phyloP scores from a whole-genome alignment of 2,329 filamentous ascomycete species.

The Verticillium zaregamsianum region DNA sequence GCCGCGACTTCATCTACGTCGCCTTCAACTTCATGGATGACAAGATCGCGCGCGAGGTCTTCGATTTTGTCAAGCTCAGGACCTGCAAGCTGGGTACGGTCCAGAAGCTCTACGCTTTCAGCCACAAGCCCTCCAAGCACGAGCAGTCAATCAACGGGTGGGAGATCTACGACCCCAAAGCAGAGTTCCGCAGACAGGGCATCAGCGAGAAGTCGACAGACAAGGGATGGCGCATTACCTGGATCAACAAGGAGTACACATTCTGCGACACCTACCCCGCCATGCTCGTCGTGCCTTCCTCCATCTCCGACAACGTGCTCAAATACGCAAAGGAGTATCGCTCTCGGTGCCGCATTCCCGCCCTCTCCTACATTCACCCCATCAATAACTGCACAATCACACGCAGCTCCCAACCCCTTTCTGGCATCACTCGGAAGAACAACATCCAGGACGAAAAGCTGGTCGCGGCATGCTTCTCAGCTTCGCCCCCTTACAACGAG shows the following conservation, averaged over 20 bases:
- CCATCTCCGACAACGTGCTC: conserved; percentile 93
- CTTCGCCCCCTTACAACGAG: conserved; percentile 38
- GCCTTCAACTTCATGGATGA: conserved; percentile 83
- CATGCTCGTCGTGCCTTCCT: conserved; percentile 76
- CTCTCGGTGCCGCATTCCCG: conserved; percentile 83
- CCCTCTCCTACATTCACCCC: conserved; percentile 89
- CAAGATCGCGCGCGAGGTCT: conserved; percentile 73
- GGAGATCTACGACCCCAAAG: conserved; percentile 77
- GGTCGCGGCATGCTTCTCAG: conserved; percentile 86
- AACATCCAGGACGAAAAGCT: conserved; percentile 96
- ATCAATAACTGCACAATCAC: conserved; percentile 97
- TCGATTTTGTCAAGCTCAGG: conserved; percentile 76
- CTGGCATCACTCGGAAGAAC: conserved; percentile 80
- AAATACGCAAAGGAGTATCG: conserved; percentile 90
- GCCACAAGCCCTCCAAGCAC: conserved; percentile 68
- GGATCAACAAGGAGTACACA: conserved; percentile 82
- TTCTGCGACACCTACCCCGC: conserved; percentile 94
- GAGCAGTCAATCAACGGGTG: conserved; percentile 77
- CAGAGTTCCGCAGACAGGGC: conserved; percentile 84
- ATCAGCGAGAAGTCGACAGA: conserved; percentile 76
- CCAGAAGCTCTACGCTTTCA: conserved; percentile 89
- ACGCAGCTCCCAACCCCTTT: conserved; percentile 85
- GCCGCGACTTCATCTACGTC: conserved; percentile 90
- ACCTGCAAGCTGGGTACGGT: conserved; percentile 80
- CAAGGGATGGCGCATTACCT: conserved; percentile 82